These are phyloP conservation scores for Trichophyton simii DNA, from an alignment of 2,329 filamentous ascomycete species.

Conservation along the genomic window DNA sequence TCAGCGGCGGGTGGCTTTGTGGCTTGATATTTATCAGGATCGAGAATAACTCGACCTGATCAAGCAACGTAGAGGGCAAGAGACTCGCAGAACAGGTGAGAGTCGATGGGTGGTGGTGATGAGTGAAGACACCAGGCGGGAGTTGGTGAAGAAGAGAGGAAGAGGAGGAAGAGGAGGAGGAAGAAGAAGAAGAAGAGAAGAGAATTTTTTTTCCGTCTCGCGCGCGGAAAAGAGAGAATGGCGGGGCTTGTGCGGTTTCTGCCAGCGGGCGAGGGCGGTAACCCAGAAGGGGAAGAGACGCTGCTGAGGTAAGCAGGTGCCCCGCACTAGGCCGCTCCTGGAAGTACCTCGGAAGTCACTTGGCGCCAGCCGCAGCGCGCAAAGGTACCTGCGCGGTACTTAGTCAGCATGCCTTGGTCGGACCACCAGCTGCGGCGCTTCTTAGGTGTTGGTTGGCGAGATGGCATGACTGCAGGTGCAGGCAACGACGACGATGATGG, in stretches of 20 bases:
- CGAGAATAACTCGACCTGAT: slow-evolving; percentile 34
- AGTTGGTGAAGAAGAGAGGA: slow-evolving; percentile 17
- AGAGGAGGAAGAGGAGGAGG: slow-evolving; percentile 19
- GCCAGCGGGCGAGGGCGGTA: slow-evolving; percentile 4
- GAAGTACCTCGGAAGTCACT: neutral
- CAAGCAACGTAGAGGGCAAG: neutral
- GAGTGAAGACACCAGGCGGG: slow-evolving; percentile 9
- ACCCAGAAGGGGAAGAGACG: slow-evolving; percentile 1
- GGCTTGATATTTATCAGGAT: slow-evolving; percentile 25
- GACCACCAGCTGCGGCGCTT: neutral
- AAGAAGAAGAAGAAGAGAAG: slow-evolving; percentile 11
- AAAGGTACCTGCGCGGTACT: neutral
- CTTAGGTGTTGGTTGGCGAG: too few species aligned
- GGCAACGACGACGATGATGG: neutral
- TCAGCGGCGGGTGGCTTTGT: neutral
- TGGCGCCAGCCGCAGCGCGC: neutral
- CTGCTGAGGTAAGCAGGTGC: slow-evolving; percentile 7
- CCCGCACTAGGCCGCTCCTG: neutral
- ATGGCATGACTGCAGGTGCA: too few species aligned
- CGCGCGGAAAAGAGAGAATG: slow-evolving; percentile 13
- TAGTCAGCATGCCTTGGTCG: neutral
- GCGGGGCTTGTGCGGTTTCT: slow-evolving; percentile 15
- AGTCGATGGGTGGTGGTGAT: slow-evolving; percentile 5
- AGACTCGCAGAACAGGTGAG: too few species aligned
- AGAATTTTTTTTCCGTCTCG: slow-evolving; percentile 14